Conservation (phyloP, 2,329 filamentous ascomycete species). For the Talaromyces sp. region DNA sequence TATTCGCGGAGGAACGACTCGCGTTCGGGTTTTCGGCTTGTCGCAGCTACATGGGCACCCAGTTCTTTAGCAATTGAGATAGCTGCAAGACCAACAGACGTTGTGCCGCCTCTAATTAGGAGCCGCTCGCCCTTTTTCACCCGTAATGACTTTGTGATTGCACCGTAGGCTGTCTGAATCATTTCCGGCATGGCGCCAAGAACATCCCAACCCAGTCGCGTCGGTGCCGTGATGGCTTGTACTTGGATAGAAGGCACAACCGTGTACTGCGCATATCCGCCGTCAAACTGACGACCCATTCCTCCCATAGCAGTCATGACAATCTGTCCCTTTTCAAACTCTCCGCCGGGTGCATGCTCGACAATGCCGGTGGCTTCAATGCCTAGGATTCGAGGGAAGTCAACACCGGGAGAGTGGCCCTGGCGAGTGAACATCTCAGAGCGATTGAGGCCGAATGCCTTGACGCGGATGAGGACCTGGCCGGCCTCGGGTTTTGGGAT, state of each 20-base stretch:
- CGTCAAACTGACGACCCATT: slow-evolving; percentile 43
- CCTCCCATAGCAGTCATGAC: slow-evolving; percentile 48
- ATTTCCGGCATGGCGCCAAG: slow-evolving; percentile 48
- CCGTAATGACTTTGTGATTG: slow-evolving; percentile 34
- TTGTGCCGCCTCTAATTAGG: slow-evolving; percentile 47
- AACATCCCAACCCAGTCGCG: slow-evolving; percentile 35
- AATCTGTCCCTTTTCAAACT: slow-evolving; percentile 34
- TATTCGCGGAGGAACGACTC: slow-evolving; percentile 32
- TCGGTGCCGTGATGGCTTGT: slow-evolving; percentile 26
- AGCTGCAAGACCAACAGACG: slow-evolving; percentile 44
- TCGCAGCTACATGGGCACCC: slow-evolving; percentile 36
- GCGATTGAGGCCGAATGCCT: slow-evolving; percentile 45
- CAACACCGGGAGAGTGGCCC: slow-evolving; percentile 35
- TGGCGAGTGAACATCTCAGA: slow-evolving; percentile 45
- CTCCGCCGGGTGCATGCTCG: slow-evolving; percentile 27
- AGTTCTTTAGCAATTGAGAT: slow-evolving; percentile 40
- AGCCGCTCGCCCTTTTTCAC: slow-evolving; percentile 37
- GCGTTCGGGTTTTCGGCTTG: slow-evolving; percentile 34
- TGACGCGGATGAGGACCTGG: slow-evolving; percentile 38
- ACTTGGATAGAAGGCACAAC: slow-evolving; percentile 39
- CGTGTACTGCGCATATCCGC: slow-evolving; percentile 47
- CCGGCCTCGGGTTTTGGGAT: slow-evolving; percentile 33
- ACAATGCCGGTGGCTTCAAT: slow-evolving; percentile 44
- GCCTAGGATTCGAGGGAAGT: slow-evolving; percentile 42
- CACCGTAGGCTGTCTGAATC: slow-evolving; percentile 47